Evolutionary conservation across 164 flowering plant species (phyloP).

Genomic region (Sextonia rubra): DNA sequence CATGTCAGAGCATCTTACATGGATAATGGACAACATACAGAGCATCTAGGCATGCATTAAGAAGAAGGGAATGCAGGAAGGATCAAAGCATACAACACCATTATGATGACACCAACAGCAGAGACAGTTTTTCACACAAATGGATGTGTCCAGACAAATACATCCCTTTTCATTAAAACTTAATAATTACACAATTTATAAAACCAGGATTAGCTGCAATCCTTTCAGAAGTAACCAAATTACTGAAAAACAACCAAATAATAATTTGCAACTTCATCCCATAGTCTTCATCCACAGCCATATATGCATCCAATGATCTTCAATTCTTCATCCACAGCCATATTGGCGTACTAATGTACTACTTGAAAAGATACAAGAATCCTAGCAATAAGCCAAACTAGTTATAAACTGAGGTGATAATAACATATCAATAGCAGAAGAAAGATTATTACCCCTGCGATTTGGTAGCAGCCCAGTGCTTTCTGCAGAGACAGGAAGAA

Average conservation of each 20-base stretch:
- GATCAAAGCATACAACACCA: not conserved
- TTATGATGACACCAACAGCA: not conserved
- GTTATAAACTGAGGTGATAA: not conserved
- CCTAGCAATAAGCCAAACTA: not conserved
- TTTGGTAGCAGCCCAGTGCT: conserved; percentile 63
- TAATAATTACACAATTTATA: not conserved
- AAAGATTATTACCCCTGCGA: conserved; percentile 38
- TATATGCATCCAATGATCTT: not conserved
- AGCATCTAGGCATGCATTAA: too few relatives aligned
- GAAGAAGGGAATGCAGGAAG: not conserved
- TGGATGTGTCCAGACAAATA: too few relatives aligned
- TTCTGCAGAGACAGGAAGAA: conserved; percentile 90
- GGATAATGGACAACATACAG: too few relatives aligned
- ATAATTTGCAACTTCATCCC: not conserved
- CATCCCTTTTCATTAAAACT: too few relatives aligned
- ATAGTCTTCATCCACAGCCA: not conserved
- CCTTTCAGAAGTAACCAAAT: not conserved
- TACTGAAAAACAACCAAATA: not conserved
- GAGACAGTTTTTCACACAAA: not conserved
- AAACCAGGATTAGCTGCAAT: not conserved
- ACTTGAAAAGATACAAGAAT: not conserved
- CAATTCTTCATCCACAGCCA: not conserved
- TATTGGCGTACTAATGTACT: not conserved
- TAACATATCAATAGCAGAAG: not conserved
- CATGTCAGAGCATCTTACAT: too few relatives aligned